Evolutionary conservation across 2,329 filamentous ascomycete genomes (phyloP), one percentile per base, ranked within the genome.

Genomic region (Plenodomus tracheiphilus): DNA sequence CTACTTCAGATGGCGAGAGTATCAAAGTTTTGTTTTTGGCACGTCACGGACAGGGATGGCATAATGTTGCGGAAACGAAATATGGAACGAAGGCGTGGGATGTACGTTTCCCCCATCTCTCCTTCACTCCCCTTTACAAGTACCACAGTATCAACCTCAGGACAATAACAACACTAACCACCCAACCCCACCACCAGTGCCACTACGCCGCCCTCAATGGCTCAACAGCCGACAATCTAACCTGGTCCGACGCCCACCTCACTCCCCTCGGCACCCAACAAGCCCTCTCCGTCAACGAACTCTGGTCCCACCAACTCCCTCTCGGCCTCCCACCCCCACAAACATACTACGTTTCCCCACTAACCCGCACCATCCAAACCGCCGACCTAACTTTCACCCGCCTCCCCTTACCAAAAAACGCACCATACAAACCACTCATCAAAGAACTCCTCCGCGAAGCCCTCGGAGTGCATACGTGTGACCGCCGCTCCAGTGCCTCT

Each of bases 21-120:
- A 87, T 85, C 74, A 89, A 89, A 69, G 76, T 90, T 7, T 66
- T 90, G 18, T 85, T 85, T 67, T 76, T 88, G 62, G 86, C 82
- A 17, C 81, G 87, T 34, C 87, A 90, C 66, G 87, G 87, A 9
- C 80, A 90, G 69, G 87, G 87, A 0, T 75, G 74, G 49, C 81
- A 86, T 64, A 86, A 86, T 63, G 81, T 84, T 15, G 86, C 85
- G 8, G 84, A 88, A 71, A 73, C 75, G n/a, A 85, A 79, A 61
- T 88, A 87, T 59, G 85, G 85, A 22, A 88, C 85, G 0, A 77
- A 81, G 6, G 82, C 81, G 5, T 89, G 86, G 86, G 85, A 89
- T 65, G 82, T 82, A 68, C 59, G 81, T 73, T 38, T 17, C 17
- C n/a, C 3, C 41, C 16, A 25, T 16, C 16, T 17, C 19, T 16